phyloP scores from a whole-genome alignment of 441 rosid species.

The Adansonia grandidieri region DNA sequence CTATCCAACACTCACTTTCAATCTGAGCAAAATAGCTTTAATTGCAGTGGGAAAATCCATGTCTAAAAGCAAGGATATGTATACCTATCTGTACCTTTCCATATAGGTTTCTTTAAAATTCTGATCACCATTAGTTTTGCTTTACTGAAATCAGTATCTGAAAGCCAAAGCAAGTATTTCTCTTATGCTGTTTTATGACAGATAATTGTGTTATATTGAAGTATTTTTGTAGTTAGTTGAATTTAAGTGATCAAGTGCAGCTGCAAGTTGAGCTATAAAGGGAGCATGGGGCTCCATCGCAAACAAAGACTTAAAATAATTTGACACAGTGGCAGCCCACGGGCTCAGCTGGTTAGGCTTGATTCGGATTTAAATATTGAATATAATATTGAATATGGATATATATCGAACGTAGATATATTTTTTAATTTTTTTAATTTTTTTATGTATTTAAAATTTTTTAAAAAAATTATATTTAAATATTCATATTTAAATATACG shows the following conservation, averaged over 20 bases:
- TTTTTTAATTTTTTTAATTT: no score
- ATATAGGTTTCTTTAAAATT: not conserved
- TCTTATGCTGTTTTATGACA: not conserved
- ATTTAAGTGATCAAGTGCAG: not conserved
- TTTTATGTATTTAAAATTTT: no score
- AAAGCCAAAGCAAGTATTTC: no score
- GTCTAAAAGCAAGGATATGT: not conserved
- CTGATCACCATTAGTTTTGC: not conserved
- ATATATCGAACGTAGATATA: no score
- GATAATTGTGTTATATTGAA: not conserved
- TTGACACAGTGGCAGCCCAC: conserved; percentile 2
- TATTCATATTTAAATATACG: no score
- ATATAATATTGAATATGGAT: no score
- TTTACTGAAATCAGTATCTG: not conserved
- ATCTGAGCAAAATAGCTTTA: no score
- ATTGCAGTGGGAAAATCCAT: not conserved
- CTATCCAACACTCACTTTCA: no score
- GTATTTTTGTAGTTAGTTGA: conserved; percentile 7
- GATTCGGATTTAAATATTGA: no score
- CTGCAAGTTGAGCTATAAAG: conserved; percentile 25
- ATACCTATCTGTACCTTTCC: not conserved
- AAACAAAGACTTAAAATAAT: conserved; percentile 26
- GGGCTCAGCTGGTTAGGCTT: not conserved
- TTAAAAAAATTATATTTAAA: no score
- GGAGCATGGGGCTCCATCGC: conserved; percentile 45